These are phyloP conservation scores for Triticum dicoccoides DNA, from an alignment of 176 grass and related monocot genomes.

Conservation along the genomic window DNA sequence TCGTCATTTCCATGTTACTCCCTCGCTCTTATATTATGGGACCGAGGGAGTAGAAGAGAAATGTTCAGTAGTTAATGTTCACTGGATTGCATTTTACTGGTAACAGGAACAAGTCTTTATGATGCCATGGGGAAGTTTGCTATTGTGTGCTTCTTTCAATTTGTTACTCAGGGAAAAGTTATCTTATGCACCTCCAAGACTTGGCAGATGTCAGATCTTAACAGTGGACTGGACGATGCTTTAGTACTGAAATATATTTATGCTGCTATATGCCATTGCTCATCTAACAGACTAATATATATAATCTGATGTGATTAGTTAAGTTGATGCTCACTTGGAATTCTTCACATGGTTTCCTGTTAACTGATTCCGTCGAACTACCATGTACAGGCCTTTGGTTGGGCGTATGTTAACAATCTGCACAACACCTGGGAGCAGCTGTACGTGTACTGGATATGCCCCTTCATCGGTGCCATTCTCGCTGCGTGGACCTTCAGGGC, in stretches of 20 bases:
- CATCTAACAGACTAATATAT: background rate
- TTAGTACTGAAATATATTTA: background rate
- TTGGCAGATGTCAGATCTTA: background rate
- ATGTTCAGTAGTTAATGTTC: background rate
- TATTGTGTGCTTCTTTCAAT: background rate
- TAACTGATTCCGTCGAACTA: background rate
- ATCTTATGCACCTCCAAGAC: background rate
- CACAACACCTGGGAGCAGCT: constrained; percentile 97
- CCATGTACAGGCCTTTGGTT: constrained; percentile 78
- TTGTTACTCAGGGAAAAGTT: background rate
- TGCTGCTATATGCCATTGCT: background rate
- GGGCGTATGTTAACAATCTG: constrained; percentile 81
- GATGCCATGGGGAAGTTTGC: background rate
- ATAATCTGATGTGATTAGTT: background rate
- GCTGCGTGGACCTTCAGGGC: constrained; percentile 75
- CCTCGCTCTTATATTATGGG: no score
- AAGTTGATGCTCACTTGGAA: background rate
- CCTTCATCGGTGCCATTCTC: constrained; percentile 74
- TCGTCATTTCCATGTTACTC: background rate
- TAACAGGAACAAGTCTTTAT: background rate
- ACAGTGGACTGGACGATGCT: background rate
- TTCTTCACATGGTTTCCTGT: background rate
- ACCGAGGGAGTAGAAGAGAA: background rate
- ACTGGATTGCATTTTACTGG: background rate
- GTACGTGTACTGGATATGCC: constrained; percentile 99